Conservation (phyloP, 768 basidiomycete species). For the Phylloporus scabripes region DNA sequence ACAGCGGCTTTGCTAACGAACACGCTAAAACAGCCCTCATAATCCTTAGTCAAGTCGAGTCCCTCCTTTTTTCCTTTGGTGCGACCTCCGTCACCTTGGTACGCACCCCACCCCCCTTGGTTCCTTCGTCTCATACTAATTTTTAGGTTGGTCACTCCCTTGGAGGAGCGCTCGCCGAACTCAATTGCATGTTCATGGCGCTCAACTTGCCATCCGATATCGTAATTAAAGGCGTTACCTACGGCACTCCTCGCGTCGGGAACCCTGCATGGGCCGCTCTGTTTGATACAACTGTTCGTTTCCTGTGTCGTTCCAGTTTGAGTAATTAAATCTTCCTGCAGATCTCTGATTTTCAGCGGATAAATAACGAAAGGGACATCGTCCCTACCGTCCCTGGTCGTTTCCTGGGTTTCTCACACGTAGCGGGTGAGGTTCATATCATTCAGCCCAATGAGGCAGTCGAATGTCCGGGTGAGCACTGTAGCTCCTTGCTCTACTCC, state of each 20-base stretch:
- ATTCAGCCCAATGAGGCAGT: constrained; percentile 32
- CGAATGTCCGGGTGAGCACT: constrained; percentile 37
- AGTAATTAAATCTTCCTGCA: not conserved
- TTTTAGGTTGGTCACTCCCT: constrained; percentile 45
- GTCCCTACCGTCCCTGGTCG: constrained; percentile 55
- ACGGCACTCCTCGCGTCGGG: constrained; percentile 28
- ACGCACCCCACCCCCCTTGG: constrained; percentile 11
- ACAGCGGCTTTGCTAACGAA: constrained; percentile 48
- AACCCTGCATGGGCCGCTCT: constrained; percentile 25
- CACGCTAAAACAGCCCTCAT: constrained; percentile 43
- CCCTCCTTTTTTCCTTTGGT: constrained; percentile 34
- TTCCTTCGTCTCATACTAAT: not conserved
- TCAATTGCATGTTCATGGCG: constrained; percentile 44
- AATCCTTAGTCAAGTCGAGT: constrained; percentile 42
- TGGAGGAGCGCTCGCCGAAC: constrained; percentile 48
- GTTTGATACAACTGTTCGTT: constrained; percentile 23
- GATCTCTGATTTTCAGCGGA: constrained; percentile 24
- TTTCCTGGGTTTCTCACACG: constrained; percentile 42
- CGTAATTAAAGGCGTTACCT: constrained; percentile 29
- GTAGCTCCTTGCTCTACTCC: not conserved
- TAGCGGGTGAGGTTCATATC: constrained; percentile 41
- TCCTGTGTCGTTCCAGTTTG: not conserved
- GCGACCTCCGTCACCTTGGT: constrained; percentile 40
- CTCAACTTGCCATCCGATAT: constrained; percentile 42
- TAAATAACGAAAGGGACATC: constrained; percentile 35